Evolutionary conservation across 495 filamentous ascomycete genomes (phyloP), one percentile per base, ranked within the genome.

Genomic region (Talaromyces borbonicus): DNA sequence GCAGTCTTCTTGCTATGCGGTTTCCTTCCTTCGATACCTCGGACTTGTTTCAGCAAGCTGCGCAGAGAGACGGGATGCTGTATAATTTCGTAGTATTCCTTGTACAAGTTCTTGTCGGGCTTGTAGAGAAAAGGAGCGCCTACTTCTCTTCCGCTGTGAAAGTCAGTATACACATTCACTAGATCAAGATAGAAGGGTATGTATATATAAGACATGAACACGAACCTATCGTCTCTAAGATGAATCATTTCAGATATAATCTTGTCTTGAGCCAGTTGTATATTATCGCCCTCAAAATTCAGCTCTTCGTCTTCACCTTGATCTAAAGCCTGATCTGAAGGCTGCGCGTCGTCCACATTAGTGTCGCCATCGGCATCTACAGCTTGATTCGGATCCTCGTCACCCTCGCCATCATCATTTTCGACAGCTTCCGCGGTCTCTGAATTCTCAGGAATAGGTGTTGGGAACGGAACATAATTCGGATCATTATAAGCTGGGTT

Each of bases 231-330:
- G 38, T 86, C 82, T 36, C 77, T 73, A 46, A 80, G 71, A 18
- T 73, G 68, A 8, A 87, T 69, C 42, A 87, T 49, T 49, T 84
- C 81, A 23, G 59, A 56, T 48, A 93, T 66, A 24, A 93, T 80
- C 65, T 84, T 83, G 47, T 90, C 84, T 56, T 93, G 86, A 1
- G 85, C 87, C 49, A 85, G 69, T 52, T 88, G 85, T 54, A 93
- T 85, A 16, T 53, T 79, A 40, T 84, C 75, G 32, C 79, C 78
- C 49, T 78, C 67, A 59, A 79, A 81, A 8, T 69, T 65, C 37
- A 66, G 70, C 46, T 65, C 67, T 43, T 69, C 62, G 40, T 75
- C 75, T 52, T 57, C 60, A 39, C 63, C 62, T n/a, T 53, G 55
- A 27, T 57, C 57, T 29, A 55, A 54, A 8, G 62, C 60, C 18